Evolutionary conservation across 1,284 basidiomycete species (phyloP), one percentile per base, ranked within the genome.

Genomic region (Rhodotorula sp.): DNA sequence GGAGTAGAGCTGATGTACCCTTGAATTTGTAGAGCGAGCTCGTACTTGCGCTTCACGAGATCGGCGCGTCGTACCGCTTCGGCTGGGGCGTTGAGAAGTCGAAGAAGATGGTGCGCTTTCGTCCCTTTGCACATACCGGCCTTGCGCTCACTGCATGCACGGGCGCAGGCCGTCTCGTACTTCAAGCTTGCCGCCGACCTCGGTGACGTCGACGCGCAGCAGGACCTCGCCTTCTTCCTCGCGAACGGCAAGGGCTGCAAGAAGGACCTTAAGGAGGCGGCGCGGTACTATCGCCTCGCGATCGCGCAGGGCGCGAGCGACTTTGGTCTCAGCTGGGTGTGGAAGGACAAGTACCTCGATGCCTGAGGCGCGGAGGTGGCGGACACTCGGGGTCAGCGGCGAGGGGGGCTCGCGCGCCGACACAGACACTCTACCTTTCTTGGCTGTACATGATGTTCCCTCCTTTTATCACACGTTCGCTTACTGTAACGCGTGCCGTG

Each of bases 81-180:
- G 93, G 93, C 1, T 95, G 93, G 91, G 93, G 92, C 10, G 88
- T 92, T 22, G 82, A 84, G 64, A 91, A 91, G 82, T 92, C 95
- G 81, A 90, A 89, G 82, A 89, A 88, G 83, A 91, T 92, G 90
- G 61, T 88, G 22, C 29, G 61, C 21, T 0, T 25, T 19, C 48
- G 34, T 41, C 29, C n/a, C 25, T 6, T 36, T 34, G 53, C 39
- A 62, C 6, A 34, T 9, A 50, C n/a, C 8, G 29, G n/a, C 25
- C 21, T 39, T 2, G n/a, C 48, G 25, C 64, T 36, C 46, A 46
- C 34, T 27, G 8, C 54, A 48, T 21, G 3, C 60, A 17, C 53
- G 1, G 7, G 22, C 17, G 46, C 64, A 71, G 61, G 67, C 73
- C 32, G 65, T 78, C 34, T 54, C 66, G 19, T 95, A 95, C 80